These are phyloP conservation scores for Solanum paucissectum DNA, from an alignment of 257 asterid genomes.

Conservation along the genomic window DNA sequence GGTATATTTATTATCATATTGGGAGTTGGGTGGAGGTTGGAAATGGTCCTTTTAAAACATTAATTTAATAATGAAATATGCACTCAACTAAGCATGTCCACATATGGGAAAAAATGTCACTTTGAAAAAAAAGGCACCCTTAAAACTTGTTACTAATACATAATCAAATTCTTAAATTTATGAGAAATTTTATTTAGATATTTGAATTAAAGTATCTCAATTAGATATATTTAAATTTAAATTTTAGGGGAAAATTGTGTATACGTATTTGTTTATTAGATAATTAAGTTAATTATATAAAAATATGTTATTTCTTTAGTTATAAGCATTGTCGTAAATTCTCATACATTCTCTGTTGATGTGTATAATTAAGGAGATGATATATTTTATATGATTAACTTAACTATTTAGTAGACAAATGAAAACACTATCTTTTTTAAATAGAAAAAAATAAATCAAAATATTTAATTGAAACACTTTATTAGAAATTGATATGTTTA, in stretches of 20 bases:
- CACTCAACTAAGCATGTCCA: not conserved
- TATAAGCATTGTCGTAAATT: not conserved
- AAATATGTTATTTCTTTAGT: not conserved
- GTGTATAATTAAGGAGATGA: no score
- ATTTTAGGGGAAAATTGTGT: no score
- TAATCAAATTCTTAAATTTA: not conserved
- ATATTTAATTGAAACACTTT: not conserved
- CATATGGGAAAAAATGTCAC: not conserved
- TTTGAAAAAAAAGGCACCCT: not conserved
- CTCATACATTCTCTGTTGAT: not conserved
- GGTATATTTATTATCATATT: not conserved
- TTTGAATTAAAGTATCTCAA: no score
- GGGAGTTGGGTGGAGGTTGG: not conserved
- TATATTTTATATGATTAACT: not conserved
- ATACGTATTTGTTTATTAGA: no score
- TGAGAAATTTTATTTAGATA: not conserved
- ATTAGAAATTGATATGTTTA: not conserved
- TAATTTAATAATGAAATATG: not conserved
- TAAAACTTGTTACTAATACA: not conserved
- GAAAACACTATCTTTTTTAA: no score
- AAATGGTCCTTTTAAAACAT: not conserved
- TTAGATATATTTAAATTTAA: not conserved
- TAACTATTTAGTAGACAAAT: no score
- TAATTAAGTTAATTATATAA: no score
- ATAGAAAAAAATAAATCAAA: no score